Evolutionary conservation across 2,329 filamentous ascomycete species (phyloP).

Genomic region (Coleophoma cylindrospora): DNA sequence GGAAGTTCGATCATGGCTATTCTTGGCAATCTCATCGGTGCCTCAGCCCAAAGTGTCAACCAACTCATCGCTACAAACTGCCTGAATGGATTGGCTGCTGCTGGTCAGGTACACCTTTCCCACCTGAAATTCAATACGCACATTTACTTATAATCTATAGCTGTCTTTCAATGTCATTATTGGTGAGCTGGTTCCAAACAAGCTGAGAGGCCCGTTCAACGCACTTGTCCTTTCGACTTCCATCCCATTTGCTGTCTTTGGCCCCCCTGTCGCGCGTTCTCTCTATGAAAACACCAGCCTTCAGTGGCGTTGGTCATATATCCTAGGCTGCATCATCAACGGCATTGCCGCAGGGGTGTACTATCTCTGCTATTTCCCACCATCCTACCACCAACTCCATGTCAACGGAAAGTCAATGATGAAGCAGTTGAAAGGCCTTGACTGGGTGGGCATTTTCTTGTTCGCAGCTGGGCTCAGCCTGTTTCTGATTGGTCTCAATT

Average conservation of each 20-base stretch:
- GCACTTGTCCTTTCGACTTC: slow-evolving; percentile 34
- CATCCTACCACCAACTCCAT: slow-evolving; percentile 38
- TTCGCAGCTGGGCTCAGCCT: slow-evolving; percentile 41
- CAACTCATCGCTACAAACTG: slow-evolving; percentile 32
- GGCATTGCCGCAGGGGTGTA: slow-evolving; percentile 34
- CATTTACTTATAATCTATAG: slow-evolving; percentile 10
- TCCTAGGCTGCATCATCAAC: slow-evolving; percentile 39
- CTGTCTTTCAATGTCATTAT: slow-evolving; percentile 36
- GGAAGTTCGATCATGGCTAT: slow-evolving; percentile 20
- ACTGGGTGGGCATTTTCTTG: slow-evolving; percentile 28
- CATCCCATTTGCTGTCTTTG: slow-evolving; percentile 36
- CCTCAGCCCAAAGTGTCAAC: slow-evolving; percentile 27
- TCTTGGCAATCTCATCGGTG: slow-evolving; percentile 33
- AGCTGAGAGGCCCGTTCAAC: slow-evolving; percentile 30
- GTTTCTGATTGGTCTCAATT: slow-evolving; percentile 43
- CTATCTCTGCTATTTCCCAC: slow-evolving; percentile 40
- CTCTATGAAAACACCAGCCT: slow-evolving; percentile 35
- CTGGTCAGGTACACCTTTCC: slow-evolving; percentile 19
- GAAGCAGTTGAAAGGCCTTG: slow-evolving; percentile 37
- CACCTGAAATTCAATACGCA: no score
- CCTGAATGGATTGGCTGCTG: slow-evolving; percentile 33
- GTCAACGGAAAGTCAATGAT: slow-evolving; percentile 26
- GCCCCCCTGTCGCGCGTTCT: slow-evolving; percentile 39
- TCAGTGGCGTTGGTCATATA: slow-evolving; percentile 45
- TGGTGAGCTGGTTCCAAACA: slow-evolving; percentile 39